Evolutionary conservation across 2,329 filamentous ascomycete genomes (phyloP).

Genomic region (Curvularia verruculosa): DNA sequence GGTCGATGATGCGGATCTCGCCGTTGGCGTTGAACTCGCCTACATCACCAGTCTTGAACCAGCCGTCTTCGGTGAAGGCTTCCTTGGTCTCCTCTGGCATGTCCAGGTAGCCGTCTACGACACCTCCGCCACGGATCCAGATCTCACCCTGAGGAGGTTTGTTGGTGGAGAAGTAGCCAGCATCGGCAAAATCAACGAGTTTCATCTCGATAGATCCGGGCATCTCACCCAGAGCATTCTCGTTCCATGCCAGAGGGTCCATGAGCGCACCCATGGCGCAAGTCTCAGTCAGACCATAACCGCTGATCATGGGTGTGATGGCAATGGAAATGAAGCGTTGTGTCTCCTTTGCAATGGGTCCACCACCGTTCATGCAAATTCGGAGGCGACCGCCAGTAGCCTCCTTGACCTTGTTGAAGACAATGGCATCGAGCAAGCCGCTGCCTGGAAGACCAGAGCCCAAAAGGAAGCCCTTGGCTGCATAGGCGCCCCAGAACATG

Average conservation of each 20-base stretch:
- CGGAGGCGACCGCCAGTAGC: conserved; percentile 87
- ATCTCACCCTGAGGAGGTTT: conserved; percentile 89
- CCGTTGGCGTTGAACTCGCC: conserved; percentile 84
- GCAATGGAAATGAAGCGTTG: conserved; percentile 90
- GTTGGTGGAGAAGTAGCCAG: conserved; percentile 79
- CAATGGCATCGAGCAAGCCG: conserved; percentile 75
- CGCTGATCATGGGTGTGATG: conserved; percentile 90
- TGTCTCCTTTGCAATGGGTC: conserved; percentile 85
- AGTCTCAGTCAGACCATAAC: conserved; percentile 95
- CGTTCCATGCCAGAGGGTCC: conserved; percentile 84
- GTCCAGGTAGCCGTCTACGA: conserved; percentile 80
- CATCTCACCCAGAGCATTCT: conserved; percentile 76
- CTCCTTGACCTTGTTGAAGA: conserved; percentile 91
- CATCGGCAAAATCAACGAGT: conserved; percentile 85
- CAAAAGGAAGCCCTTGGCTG: conserved; percentile 67
- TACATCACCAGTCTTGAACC: conserved; percentile 98
- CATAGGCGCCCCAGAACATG: conserved; percentile 75
- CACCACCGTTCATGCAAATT: conserved; percentile 93
- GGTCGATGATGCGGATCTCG: conserved; percentile 86
- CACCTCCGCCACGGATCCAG: conserved; percentile 78
- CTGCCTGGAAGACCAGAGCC: conserved; percentile 67
- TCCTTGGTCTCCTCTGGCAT: conserved; percentile 83
- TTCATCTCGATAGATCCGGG: conserved; percentile 83
- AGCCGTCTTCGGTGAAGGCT: conserved; percentile 80
- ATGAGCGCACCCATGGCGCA: conserved; percentile 81